A percentile compares a stretch with the other conserved stretches of the same genome.
phyloP scores from a whole-genome alignment of 2,329 filamentous ascomycete species.

The Lasiodiplodia sp. region DNA sequence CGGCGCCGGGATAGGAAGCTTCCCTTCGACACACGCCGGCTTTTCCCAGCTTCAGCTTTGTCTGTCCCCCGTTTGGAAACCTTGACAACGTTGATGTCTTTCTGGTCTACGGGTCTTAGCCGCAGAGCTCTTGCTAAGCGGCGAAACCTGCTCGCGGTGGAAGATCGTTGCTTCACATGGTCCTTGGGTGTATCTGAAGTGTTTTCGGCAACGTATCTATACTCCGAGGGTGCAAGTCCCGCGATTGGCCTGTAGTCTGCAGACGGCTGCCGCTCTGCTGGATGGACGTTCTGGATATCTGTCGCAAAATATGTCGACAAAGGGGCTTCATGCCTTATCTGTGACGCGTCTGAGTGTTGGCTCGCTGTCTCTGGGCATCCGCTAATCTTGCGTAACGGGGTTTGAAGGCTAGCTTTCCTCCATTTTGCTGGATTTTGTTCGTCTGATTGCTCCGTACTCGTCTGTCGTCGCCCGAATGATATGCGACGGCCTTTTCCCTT shows the following conservation, averaged over 20 bases:
- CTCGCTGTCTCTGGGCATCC: background rate
- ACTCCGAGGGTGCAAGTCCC: background rate
- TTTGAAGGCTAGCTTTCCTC: background rate
- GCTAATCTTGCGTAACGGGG: background rate
- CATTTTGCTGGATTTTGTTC: background rate
- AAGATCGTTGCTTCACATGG: background rate
- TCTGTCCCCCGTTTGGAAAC: background rate
- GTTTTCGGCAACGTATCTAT: background rate
- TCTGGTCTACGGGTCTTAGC: background rate
- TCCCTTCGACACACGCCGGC: background rate
- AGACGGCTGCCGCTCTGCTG: background rate
- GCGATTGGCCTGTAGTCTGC: background rate
- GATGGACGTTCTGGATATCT: background rate
- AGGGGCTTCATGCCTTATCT: background rate
- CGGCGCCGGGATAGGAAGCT: constrained; percentile 10
- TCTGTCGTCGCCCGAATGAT: background rate
- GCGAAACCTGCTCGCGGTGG: background rate
- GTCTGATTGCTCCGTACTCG: background rate
- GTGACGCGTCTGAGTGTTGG: background rate
- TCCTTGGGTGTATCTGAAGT: background rate
- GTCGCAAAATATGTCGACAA: background rate
- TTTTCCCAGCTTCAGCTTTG: too few species aligned
- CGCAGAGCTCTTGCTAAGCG: background rate
- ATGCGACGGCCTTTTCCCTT: background rate
- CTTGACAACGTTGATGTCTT: constrained; percentile 7